phyloP scores from a whole-genome alignment of 768 basidiomycete species.

The Dioszegia hungarica region DNA sequence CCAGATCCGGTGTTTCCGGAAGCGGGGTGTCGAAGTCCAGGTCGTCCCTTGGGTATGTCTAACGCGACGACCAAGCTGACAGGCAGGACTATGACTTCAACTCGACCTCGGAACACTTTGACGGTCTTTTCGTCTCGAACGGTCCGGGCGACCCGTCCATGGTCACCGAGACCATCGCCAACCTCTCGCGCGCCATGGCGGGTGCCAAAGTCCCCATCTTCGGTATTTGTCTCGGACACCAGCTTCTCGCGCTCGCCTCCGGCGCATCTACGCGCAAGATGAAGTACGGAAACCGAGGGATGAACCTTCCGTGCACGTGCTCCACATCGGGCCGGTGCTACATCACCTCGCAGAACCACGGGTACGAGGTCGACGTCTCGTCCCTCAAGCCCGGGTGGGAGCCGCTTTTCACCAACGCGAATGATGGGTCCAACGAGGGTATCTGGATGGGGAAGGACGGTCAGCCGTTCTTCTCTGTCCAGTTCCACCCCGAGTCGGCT shows the following conservation, averaged over 20 bases:
- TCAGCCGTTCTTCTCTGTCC: constrained; percentile 96
- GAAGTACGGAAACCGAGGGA: constrained; percentile 99
- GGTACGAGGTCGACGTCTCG: constrained; percentile 81
- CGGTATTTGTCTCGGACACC: constrained; percentile 97
- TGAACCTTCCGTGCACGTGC: constrained; percentile 97
- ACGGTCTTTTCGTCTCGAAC: constrained; percentile 94
- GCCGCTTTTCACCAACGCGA: constrained; percentile 92
- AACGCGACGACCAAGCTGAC: not conserved
- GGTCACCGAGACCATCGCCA: constrained; percentile 65
- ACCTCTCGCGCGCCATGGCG: constrained; percentile 64
- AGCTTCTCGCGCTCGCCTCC: constrained; percentile 88
- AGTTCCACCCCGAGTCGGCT: constrained; percentile 97
- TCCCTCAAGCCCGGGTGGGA: constrained; percentile 82
- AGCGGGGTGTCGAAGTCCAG: constrained; percentile 89
- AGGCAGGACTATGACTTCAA: constrained; percentile 73
- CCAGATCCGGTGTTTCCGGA: constrained; percentile 91
- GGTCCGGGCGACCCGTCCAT: constrained; percentile 95
- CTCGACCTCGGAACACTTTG: constrained; percentile 67
- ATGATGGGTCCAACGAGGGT: constrained; percentile 95
- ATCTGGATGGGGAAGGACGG: constrained; percentile 58
- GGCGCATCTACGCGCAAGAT: constrained; percentile 95
- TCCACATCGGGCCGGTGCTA: constrained; percentile 91
- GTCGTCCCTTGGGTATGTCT: constrained; percentile 77
- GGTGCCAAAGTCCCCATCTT: constrained; percentile 68
- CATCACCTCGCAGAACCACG: constrained; percentile 99